A percentile compares a stretch with the other conserved stretches of the same genome.
Evolutionary conservation across 2,329 filamentous ascomycete species (phyloP).

Genomic region (Exophiala alcalophila): DNA sequence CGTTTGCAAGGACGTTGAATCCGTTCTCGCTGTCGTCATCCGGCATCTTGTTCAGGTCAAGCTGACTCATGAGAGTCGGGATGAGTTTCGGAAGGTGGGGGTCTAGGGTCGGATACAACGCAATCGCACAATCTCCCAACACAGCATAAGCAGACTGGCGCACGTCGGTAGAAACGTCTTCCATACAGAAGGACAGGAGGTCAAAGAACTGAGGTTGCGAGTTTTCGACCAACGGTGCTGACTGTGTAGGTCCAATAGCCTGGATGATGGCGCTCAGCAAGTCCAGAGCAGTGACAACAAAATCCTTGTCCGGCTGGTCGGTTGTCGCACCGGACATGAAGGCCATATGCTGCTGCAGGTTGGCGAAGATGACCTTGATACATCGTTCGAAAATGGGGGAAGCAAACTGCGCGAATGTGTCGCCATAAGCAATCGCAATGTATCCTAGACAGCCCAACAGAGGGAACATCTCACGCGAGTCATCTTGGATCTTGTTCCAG

Average conservation of each 20-base stretch:
- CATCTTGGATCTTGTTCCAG: conserved; percentile 81
- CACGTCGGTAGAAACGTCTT: conserved; percentile 85
- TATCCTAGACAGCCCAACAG: conserved; percentile 96
- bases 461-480: conserved; percentile 90
- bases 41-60: conserved; percentile 73
- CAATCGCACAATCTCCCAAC: conserved; percentile 90
- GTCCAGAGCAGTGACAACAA: conserved; percentile 90
- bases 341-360: conserved; percentile 75
- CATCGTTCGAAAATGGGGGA: conserved; percentile 83
- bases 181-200: conserved; percentile 85
- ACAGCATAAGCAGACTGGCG: conserved; percentile 94
- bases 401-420: conserved; percentile 80
- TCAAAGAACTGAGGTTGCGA: conserved; percentile 86
- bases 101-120: conserved; percentile 78
- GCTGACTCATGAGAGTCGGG: conserved; percentile 75
- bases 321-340: conserved; percentile 65
- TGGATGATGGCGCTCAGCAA: conserved; percentile 91
- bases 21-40: conserved; percentile 79
- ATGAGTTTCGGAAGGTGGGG: conserved; percentile 70
- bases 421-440: conserved; percentile 79
- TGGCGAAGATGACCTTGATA: conserved; percentile 85
- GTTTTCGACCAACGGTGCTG: conserved; percentile 69
- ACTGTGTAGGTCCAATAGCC: conserved; percentile 71
- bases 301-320: conserved; percentile 91
- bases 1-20: conserved; percentile 95